Evolutionary conservation across 352 stramenopile species (phyloP).

Genomic region (Pythium sukuiense): DNA sequence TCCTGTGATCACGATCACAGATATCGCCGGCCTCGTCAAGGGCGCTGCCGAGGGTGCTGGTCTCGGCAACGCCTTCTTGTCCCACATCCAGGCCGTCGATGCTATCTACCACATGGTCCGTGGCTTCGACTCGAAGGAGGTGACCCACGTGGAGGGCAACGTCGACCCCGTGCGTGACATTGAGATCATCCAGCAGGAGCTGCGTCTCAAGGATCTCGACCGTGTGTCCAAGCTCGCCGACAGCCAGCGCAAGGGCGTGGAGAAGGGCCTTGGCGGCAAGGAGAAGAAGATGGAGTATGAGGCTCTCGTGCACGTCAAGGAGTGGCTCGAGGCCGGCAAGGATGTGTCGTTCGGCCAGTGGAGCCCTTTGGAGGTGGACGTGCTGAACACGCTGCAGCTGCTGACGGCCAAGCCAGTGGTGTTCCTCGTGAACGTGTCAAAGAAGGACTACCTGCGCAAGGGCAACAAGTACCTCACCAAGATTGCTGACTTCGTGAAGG

Average conservation of each 20-base stretch:
- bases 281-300: slow-evolving; percentile 97
- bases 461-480: slow-evolving; percentile 97
- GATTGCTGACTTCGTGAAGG: slow-evolving; percentile 97
- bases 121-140: slow-evolving; percentile 97
- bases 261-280: slow-evolving; percentile 88
- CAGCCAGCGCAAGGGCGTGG: slow-evolving; percentile 85
- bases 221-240: slow-evolving; percentile 75
- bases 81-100: slow-evolving; percentile 98
- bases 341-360: slow-evolving; percentile 91
- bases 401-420: slow-evolving; percentile 95
- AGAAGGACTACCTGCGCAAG: slow-evolving; percentile 98
- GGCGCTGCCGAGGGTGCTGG: slow-evolving; percentile 97
- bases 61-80: slow-evolving; percentile 53
- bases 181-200: slow-evolving; percentile 98
- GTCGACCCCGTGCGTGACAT: slow-evolving; percentile 99
- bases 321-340: slow-evolving; percentile 86
- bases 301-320: slow-evolving; percentile 73
- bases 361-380: slow-evolving; percentile 85
- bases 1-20: slow-evolving; percentile 98
- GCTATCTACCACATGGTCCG: slow-evolving; percentile 98
- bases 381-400: slow-evolving; percentile 92
- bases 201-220: slow-evolving; percentile 97
- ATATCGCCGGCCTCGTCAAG: slow-evolving; percentile 99
- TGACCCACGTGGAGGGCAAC: slow-evolving; percentile 98
- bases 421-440: slow-evolving; percentile 99